Evolutionary conservation across 2,329 filamentous ascomycete genomes (phyloP).

Genomic region (Clonostachys byssicola): DNA sequence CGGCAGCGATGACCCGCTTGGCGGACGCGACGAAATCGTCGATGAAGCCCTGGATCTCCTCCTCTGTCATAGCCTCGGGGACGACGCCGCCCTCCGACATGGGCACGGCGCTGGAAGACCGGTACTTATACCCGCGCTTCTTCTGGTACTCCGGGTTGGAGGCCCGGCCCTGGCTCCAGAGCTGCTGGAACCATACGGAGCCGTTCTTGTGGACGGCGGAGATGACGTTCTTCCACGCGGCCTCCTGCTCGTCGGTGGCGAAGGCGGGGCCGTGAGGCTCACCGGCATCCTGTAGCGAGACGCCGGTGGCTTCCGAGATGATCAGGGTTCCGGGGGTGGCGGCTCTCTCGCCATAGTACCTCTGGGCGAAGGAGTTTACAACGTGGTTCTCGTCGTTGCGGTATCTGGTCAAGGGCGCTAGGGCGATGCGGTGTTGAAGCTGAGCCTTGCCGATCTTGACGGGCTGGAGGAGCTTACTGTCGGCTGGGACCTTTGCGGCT

Average conservation of each 20-base stretch:
- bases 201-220: conserved; percentile 59
- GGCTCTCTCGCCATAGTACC: conserved; percentile 37
- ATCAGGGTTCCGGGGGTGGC: conserved; percentile 30
- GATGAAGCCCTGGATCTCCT: conserved; percentile 61
- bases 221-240: conserved; percentile 54
- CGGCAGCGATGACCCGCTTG: conserved; percentile 59
- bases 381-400: conserved; percentile 12
- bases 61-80: conserved; percentile 59
- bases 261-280: conserved; percentile 46
- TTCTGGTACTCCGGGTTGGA: conserved; percentile 9
- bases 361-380: conserved; percentile 6
- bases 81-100: conserved; percentile 19
- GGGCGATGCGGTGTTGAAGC: conserved; percentile 10
- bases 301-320: conserved; percentile 42
- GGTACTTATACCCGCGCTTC: conserved; percentile 1
- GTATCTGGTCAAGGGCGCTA: conserved; percentile 13
- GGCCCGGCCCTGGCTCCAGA: conserved; percentile 40
- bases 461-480: conserved; percentile 5
- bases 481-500: background rate
- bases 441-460: conserved; percentile 7
- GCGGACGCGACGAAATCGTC: conserved; percentile 55
- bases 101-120: conserved; percentile 16
- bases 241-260: conserved; percentile 46
- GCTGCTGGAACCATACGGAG: conserved; percentile 53
- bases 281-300: conserved; percentile 35